Conservation (phyloP, 352 stramenopile genomes). For the Pythium monospermum region DNA sequence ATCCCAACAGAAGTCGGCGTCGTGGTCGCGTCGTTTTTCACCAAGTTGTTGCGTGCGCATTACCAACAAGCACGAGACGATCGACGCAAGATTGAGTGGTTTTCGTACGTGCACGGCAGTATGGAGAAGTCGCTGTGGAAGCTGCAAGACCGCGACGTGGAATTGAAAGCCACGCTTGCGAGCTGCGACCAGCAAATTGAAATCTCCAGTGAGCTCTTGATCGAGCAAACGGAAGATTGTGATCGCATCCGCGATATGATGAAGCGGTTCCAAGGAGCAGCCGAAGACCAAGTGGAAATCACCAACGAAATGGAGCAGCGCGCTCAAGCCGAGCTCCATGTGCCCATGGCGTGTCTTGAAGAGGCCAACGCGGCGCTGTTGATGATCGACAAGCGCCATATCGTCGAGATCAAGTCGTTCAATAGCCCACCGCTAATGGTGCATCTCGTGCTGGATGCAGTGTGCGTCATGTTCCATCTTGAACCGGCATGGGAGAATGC, state of each 20-base stretch:
- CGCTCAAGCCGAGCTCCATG: conserved; percentile 49
- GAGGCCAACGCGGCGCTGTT: conserved; percentile 59
- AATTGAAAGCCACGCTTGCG: conserved; percentile 11
- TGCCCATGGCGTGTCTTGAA: conserved; percentile 56
- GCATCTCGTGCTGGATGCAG: conserved; percentile 60
- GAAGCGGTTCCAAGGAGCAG: conserved; percentile 46
- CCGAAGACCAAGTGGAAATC: conserved; percentile 55
- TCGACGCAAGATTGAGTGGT: conserved; percentile 16
- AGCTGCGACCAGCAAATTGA: conserved; percentile 29
- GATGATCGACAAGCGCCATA: conserved; percentile 65
- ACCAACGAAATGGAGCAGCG: conserved; percentile 60
- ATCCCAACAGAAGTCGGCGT: conserved; percentile 12
- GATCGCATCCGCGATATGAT: conserved; percentile 51
- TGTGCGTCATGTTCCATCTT: conserved; percentile 68
- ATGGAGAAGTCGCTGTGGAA: conserved; percentile 38
- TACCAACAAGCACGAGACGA: conserved; percentile 13
- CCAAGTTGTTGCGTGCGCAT: conserved; percentile 11
- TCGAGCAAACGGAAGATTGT: conserved; percentile 38
- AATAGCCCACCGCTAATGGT: conserved; percentile 63
- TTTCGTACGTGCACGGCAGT: conserved; percentile 25
- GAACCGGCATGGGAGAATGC: conserved; percentile 75
- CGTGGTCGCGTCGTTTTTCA: conserved; percentile 17
- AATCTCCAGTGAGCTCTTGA: conserved; percentile 20
- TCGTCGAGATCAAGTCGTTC: conserved; percentile 84
- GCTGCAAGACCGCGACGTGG: conserved; percentile 25